These are phyloP conservation scores for Aurantiochytrium sp. DNA, from an alignment of 108 stramenopile genomes.

Conservation along the genomic window DNA sequence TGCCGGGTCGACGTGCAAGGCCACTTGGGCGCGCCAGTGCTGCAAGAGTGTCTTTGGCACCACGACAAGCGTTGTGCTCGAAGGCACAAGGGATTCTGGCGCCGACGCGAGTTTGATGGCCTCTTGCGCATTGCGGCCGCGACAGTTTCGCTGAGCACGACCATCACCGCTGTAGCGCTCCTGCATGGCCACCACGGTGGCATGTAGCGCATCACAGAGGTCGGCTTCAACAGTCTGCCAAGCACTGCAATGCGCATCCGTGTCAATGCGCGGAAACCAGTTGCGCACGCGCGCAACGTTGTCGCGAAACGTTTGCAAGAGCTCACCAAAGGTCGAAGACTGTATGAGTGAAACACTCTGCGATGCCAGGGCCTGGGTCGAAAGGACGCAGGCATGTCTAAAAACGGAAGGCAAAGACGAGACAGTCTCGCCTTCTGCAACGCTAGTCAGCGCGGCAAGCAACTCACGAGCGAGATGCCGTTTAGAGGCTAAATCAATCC, in stretches of 20 bases:
- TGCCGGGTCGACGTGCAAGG: constrained; percentile 18
- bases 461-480: no score
- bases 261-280: background rate
- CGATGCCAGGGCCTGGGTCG: no score
- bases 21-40: constrained; percentile 44
- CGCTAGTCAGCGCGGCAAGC: no score
- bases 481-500: no score
- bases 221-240: background rate
- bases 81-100: constrained; percentile 16
- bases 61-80: constrained; percentile 38
- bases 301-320: background rate
- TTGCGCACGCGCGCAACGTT: background rate
- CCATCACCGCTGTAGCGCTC: background rate
- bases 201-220: background rate
- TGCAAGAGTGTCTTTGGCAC: constrained; percentile 41
- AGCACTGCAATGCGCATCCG: no score
- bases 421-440: no score
- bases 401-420: no score
- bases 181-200: background rate
- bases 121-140: background rate
- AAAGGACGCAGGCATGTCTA: no score
- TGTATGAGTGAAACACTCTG: no score
- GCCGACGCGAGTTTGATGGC: background rate
- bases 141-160: background rate
- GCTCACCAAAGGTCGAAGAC: background rate